These are phyloP conservation scores for Thymus quinquecostatus DNA, from an alignment of 257 asterid genomes.

Conservation along the genomic window DNA sequence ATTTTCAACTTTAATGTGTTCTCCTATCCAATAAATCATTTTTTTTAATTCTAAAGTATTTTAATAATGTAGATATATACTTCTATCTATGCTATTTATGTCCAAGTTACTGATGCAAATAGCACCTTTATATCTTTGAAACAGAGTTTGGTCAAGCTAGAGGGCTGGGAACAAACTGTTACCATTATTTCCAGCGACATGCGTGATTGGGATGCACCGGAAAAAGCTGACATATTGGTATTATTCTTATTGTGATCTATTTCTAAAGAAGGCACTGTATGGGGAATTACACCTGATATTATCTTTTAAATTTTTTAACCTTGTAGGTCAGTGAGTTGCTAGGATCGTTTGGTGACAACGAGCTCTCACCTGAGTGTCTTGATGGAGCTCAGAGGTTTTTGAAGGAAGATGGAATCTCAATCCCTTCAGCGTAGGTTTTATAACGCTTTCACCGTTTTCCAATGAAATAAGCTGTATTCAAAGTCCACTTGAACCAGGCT, in stretches of 20 bases:
- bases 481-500: not conserved
- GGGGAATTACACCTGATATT: slow-evolving; percentile 8
- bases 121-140: slow-evolving; percentile 22
- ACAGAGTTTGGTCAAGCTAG: slow-evolving; percentile 94
- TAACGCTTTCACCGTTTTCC: not conserved
- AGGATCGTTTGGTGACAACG: slow-evolving; percentile 99
- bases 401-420: slow-evolving; percentile 91
- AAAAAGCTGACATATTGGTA: slow-evolving; percentile 98
- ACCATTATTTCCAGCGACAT: slow-evolving; percentile 89
- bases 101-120: slow-evolving; percentile 25
- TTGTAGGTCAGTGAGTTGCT: slow-evolving; percentile 93
- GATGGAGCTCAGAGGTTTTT: slow-evolving; percentile 97
- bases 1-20: not conserved
- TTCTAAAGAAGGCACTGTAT: slow-evolving; percentile 6
- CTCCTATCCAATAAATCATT: slow-evolving; percentile 3
- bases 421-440: slow-evolving; percentile 81
- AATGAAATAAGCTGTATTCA: slow-evolving; percentile 18
- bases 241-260: not conserved
- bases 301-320: slow-evolving; percentile 19
- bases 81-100: slow-evolving; percentile 9
- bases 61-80: slow-evolving; percentile 11
- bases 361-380: slow-evolving; percentile 98
- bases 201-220: slow-evolving; percentile 97
- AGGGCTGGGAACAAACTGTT: slow-evolving; percentile 88
- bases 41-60: not conserved